A percentile compares a stretch with the other conserved stretches of the same genome.
Evolutionary conservation across 83 land plant genomes (phyloP).

Genomic region (Larix sibirica): DNA sequence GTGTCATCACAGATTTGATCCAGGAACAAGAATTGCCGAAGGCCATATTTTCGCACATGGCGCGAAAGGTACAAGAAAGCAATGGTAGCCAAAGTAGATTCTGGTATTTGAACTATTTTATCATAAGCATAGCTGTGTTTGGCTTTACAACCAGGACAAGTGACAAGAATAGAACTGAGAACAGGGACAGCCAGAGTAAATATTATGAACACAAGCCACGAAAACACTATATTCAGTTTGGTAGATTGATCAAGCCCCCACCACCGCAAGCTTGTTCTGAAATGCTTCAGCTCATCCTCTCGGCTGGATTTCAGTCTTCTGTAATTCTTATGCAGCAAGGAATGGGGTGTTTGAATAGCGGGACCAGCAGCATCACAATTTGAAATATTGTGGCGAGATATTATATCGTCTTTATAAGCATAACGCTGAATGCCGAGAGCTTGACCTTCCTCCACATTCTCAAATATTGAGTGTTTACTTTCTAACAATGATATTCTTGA

Average conservation of each 20-base stretch:
- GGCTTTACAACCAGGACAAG: conserved; percentile 47
- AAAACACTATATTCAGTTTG: conserved; percentile 24
- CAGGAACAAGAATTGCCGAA: conserved; percentile 54
- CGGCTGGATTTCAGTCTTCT: conserved; percentile 18
- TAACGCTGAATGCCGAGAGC: no score
- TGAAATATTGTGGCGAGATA: no score
- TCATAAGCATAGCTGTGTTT: conserved; percentile 63
- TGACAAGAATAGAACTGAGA: conserved; percentile 57
- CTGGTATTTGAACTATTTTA: conserved; percentile 54
- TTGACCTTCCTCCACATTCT: no score
- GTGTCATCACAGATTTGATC: conserved; percentile 45
- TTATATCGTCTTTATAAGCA: no score
- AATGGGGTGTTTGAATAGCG: neutral
- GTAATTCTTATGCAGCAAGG: conserved; percentile 14
- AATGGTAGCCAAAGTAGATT: conserved; percentile 38
- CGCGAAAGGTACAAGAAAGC: conserved; percentile 37
- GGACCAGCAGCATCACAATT: no score
- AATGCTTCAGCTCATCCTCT: conserved; percentile 69
- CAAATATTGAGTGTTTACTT: no score
- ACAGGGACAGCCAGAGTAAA: conserved; percentile 62
- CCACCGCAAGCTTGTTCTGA: conserved; percentile 73
- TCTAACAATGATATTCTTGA: no score
- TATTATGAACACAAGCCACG: conserved; percentile 75
- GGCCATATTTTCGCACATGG: conserved; percentile 34
- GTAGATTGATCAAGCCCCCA: conserved; percentile 88